Conservation (phyloP, 352 stramenopile species). For the Pythium dissimile region DNA sequence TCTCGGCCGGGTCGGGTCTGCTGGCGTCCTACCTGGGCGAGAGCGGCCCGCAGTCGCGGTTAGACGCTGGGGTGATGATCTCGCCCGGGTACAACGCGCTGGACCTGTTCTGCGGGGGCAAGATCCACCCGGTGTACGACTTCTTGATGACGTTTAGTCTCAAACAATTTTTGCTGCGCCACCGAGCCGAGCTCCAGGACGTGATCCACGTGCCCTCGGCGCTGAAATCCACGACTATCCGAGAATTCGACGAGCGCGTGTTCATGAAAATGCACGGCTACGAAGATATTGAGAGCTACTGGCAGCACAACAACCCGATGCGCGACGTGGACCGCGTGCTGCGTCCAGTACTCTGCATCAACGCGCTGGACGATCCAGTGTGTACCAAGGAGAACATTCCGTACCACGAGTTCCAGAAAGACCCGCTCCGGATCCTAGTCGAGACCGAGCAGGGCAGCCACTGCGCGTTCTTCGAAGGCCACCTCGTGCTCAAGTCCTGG, state of each 20-base stretch:
- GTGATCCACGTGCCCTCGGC: conserved; percentile 49
- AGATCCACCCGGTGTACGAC: conserved; percentile 68
- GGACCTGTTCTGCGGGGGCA: conserved; percentile 65
- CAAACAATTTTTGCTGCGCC: conserved; percentile 58
- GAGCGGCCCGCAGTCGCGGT: conserved; percentile 42
- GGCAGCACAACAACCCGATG: conserved; percentile 76
- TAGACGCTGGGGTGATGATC: conserved; percentile 60
- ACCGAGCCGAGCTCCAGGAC: conserved; percentile 36
- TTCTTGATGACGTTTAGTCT: conserved; percentile 77
- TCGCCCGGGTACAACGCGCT: conserved; percentile 76
- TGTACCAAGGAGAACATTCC: conserved; percentile 74
- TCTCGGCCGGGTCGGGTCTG: conserved; percentile 65
- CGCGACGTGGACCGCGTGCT: conserved; percentile 47
- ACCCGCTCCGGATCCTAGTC: conserved; percentile 52
- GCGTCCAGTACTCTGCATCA: conserved; percentile 67
- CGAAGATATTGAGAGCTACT: conserved; percentile 58
- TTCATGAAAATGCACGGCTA: conserved; percentile 84
- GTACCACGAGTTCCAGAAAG: conserved; percentile 48
- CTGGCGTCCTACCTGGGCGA: conserved; percentile 74
- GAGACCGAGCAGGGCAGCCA: conserved; percentile 59
- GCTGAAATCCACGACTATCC: conserved; percentile 48
- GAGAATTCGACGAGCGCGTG: conserved; percentile 72
- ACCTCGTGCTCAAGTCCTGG: conserved; percentile 61
- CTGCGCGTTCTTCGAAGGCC: conserved; percentile 74
- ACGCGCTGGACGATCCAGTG: conserved; percentile 73